Base-by-base conservation (phyloP, 306 rosid genomes). In the Trifolium subterraneum region DNA sequence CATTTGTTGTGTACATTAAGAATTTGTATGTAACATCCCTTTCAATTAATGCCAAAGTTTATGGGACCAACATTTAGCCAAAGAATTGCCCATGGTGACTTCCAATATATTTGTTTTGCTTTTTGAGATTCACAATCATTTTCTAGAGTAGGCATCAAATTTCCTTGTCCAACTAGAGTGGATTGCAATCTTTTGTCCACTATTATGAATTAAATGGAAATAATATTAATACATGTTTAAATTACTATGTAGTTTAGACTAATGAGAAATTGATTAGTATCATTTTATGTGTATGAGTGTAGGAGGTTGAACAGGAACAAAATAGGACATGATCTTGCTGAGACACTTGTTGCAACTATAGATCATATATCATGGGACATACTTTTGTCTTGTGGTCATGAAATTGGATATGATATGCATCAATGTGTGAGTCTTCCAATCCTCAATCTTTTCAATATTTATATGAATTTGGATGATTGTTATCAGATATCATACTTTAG, bases 311-410 rank as follows among this genome's bases (percentile, higher is more conserved):
- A 66, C 58, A 36, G 66, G 39, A 81, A 71, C 23, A 80, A 64
- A 68, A 71, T 71, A 68, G 86, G 70, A 58, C 74, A 79, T 13
- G 90, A 87, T 60, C 88, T 92, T 0, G 84, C 79, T 15, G 86
- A 82, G 67, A 79, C 84, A 36, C 81, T 95, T 80, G 75, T 86
- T 11, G 72, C 88, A 69, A 86, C 90, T 44, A 60, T 95, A 16
- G 85, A 86, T 70, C 86, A 84, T 77, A 84, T 92, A 76, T 90
- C 96, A 0, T 68, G 91, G 79, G 97, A 89, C 70, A 58, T 70
- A 60, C 78, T 85, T 61, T 79, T 90, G 15, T 71, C 83, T 64
- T 83, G 82, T 31, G 97, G 93, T 36, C 87, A 82, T 55, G 96
- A 95, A 76, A 85, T 87, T 64, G 82, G 86, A 80, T 78, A 72